phyloP scores from a whole-genome alignment of 2,329 filamentous ascomycete species.

The Diplodia seriata region DNA sequence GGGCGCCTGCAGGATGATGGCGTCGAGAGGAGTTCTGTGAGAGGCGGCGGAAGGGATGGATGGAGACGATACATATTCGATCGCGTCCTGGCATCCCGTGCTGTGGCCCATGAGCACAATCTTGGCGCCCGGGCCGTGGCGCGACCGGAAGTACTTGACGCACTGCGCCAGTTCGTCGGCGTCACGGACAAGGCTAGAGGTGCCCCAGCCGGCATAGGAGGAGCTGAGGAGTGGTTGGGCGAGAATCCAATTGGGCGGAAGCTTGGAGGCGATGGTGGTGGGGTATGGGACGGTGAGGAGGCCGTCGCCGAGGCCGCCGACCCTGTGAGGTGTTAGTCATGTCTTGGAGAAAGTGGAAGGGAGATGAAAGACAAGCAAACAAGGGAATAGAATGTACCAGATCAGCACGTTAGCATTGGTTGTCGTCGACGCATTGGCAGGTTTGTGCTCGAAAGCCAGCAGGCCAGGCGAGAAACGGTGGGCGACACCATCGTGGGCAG shows the following conservation, averaged over 20 bases:
- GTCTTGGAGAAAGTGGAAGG: background rate
- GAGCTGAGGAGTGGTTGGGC: slow-evolving; percentile 60
- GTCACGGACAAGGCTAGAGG: slow-evolving; percentile 60
- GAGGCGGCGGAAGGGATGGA: background rate
- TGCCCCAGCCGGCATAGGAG: slow-evolving; percentile 63
- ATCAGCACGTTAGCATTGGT: slow-evolving; percentile 42
- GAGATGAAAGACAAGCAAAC: slow-evolving; percentile 38
- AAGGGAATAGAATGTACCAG: slow-evolving; percentile 26
- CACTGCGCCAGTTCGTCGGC: slow-evolving; percentile 60
- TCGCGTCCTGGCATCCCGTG: slow-evolving; percentile 71
- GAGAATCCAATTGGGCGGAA: slow-evolving; percentile 61
- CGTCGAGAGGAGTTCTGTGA: slow-evolving; percentile 66
- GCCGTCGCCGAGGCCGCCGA: slow-evolving; percentile 74
- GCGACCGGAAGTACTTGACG: slow-evolving; percentile 57
- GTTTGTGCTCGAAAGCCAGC: slow-evolving; percentile 54
- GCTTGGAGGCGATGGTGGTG: slow-evolving; percentile 54
- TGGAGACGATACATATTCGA: slow-evolving; percentile 62
- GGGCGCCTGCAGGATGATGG: slow-evolving; percentile 79
- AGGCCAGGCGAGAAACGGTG: slow-evolving; percentile 53
- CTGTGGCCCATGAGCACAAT: slow-evolving; percentile 74
- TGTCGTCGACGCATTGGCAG: slow-evolving; percentile 34
- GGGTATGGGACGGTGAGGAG: slow-evolving; percentile 70
- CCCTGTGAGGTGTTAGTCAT: slow-evolving; percentile 61
- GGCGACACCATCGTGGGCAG: slow-evolving; percentile 47
- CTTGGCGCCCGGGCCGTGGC: slow-evolving; percentile 53